phyloP scores from a whole-genome alignment of 192 early-diverging fungal species.

The Backusella parvicylindrica region DNA sequence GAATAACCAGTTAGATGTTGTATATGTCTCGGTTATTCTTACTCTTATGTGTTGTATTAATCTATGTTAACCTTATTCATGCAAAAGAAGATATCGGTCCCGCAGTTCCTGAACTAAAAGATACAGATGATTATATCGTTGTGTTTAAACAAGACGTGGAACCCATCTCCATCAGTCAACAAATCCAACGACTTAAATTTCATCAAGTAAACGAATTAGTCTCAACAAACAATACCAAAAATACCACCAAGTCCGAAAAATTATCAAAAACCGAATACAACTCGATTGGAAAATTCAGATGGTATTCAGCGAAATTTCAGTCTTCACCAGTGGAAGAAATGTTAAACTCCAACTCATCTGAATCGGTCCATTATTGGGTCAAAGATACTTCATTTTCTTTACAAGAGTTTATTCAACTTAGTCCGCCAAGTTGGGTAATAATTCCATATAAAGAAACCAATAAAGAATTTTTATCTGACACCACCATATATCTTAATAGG shows the following conservation, averaged over 20 bases:
- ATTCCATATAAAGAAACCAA: slow-evolving; percentile 7
- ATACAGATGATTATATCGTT: slow-evolving; percentile 25
- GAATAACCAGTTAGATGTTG: background rate
- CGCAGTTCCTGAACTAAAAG: background rate
- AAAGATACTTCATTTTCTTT: slow-evolving; percentile 24
- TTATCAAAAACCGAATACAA: background rate
- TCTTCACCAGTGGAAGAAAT: slow-evolving; percentile 14
- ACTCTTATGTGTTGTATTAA: background rate
- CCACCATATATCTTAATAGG: slow-evolving; percentile 1
- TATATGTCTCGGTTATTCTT: background rate
- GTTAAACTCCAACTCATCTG: background rate
- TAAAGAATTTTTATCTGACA: background rate
- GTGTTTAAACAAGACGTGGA: slow-evolving; percentile 24
- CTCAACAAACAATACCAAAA: background rate
- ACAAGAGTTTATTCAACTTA: slow-evolving; percentile 32
- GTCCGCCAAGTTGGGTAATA: slow-evolving; percentile 30
- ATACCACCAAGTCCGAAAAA: background rate
- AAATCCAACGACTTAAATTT: slow-evolving; percentile 17
- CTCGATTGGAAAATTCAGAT: slow-evolving; percentile 30
- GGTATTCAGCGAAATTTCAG: slow-evolving; percentile 30
- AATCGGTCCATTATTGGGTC: slow-evolving; percentile 26
- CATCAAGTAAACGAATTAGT: background rate
- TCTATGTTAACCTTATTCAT: background rate
- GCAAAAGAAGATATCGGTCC: slow-evolving; percentile 8
- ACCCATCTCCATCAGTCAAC: slow-evolving; percentile 1